These are phyloP conservation scores for Takashimella koratensis DNA, from an alignment of 1,284 basidiomycete species.

Conservation along the genomic window DNA sequence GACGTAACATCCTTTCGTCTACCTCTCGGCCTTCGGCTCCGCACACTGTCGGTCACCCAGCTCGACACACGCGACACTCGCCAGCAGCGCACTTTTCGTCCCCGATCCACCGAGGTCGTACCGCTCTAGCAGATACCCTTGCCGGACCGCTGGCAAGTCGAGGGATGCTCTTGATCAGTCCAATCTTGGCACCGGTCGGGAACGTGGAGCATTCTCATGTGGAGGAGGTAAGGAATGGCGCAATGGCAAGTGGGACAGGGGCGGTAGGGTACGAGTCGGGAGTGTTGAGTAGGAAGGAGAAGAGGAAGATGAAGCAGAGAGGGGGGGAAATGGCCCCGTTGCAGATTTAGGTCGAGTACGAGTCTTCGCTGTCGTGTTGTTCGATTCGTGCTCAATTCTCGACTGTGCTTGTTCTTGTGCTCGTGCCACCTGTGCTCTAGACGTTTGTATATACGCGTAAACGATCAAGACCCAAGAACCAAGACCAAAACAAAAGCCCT, in stretches of 20 bases:
- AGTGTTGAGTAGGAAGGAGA: slow-evolving; percentile 15
- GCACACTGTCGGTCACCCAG: not conserved
- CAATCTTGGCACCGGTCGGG: slow-evolving; percentile 6
- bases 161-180: slow-evolving; percentile 15
- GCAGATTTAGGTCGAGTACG: slow-evolving; percentile 11
- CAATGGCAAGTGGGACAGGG: not conserved
- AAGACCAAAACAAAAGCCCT: too few relatives aligned
- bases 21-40: not conserved
- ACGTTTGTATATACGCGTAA: too few relatives aligned
- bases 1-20: slow-evolving; percentile 28
- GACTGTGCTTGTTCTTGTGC: too few relatives aligned
- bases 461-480: too few relatives aligned
- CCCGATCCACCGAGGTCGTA: slow-evolving; percentile 1
- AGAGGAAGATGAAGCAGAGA: slow-evolving; percentile 8
- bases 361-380: too few relatives aligned
- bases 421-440: too few relatives aligned
- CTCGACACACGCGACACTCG: not conserved
- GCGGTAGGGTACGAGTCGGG: slow-evolving; percentile 2
- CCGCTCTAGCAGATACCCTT: slow-evolving; percentile 12
- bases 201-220: slow-evolving; percentile 7
- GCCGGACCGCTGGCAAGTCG: slow-evolving; percentile 15
- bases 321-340: slow-evolving; percentile 10
- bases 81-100: slow-evolving; percentile 7
- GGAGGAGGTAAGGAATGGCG: not conserved
- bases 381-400: too few relatives aligned